phyloP scores from a whole-genome alignment of 75 land plant species.

The Sequoia sempervirens region DNA sequence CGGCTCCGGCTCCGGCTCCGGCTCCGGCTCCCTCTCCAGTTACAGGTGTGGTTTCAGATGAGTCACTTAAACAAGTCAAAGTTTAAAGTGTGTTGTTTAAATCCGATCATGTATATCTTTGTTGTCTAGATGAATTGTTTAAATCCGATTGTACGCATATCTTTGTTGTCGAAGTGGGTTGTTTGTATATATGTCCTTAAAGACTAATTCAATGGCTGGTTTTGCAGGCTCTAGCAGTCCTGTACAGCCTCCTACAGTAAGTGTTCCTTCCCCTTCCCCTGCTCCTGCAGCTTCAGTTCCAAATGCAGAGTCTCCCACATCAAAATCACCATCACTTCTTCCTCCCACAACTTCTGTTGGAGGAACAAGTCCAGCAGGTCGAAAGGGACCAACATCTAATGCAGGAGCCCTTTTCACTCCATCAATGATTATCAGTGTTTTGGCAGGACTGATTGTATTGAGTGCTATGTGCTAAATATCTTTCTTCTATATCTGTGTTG shows the following conservation, averaged over 20 bases:
- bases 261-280: constrained; percentile 2
- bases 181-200: background rate
- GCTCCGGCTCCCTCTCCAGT: background rate
- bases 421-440: background rate
- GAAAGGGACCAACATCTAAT: background rate
- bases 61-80: too few species aligned
- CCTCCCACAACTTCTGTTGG: background rate
- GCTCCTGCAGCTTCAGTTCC: background rate
- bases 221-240: background rate
- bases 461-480: background rate
- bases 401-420: background rate
- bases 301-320: background rate
- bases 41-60: background rate
- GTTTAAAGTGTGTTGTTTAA: too few species aligned
- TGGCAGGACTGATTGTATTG: background rate
- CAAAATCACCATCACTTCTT: background rate
- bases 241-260: background rate
- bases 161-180: background rate
- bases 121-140: too few species aligned
- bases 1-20: too few species aligned
- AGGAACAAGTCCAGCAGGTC: background rate
- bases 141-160: too few species aligned
- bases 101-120: too few species aligned
- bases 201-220: background rate
- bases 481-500: background rate